Percentiles rank a stretch among this genome's conserved stretches.
Conservation (phyloP, 2,329 filamentous ascomycete species). For the Endoconidiophora laricicola region DNA sequence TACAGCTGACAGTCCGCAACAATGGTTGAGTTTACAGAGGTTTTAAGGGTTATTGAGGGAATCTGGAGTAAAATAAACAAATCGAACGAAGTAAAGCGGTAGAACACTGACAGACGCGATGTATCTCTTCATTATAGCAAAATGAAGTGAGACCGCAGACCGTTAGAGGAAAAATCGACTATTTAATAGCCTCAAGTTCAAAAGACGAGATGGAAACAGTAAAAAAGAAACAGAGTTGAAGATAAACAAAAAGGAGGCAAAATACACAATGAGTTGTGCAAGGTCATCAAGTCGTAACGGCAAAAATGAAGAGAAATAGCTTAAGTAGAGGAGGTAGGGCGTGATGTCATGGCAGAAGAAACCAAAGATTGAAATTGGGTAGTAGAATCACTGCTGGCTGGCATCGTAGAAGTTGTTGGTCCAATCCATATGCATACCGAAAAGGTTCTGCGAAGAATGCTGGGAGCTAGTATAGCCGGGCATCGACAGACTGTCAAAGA, state of each 20-base stretch:
- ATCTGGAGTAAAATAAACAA: neutral
- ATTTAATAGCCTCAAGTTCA: neutral
- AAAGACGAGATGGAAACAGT: conserved; percentile 1
- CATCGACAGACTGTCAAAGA: conserved; percentile 36
- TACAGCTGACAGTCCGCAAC: no score
- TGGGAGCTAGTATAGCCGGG: conserved; percentile 35
- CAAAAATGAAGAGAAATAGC: neutral
- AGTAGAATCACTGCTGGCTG: conserved; percentile 16
- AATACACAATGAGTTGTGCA: neutral
- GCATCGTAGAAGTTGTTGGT: conserved; percentile 20
- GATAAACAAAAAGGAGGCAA: neutral
- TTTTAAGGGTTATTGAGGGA: neutral
- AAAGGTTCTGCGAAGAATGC: conserved; percentile 30
- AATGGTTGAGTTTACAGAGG: neutral
- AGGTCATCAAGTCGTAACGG: conserved; percentile 3
- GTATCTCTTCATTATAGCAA: no score
- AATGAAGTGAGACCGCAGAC: conserved; percentile 3
- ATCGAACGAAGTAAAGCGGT: neutral
- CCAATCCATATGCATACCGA: conserved; percentile 26
- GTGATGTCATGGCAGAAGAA: neutral
- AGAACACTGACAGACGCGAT: neutral
- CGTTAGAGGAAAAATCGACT: neutral
- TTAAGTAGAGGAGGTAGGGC: neutral
- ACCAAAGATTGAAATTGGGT: neutral
- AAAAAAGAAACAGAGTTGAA: neutral